Conservation (phyloP, 2,329 filamentous ascomycete species). For the Teratosphaeria viscida region DNA sequence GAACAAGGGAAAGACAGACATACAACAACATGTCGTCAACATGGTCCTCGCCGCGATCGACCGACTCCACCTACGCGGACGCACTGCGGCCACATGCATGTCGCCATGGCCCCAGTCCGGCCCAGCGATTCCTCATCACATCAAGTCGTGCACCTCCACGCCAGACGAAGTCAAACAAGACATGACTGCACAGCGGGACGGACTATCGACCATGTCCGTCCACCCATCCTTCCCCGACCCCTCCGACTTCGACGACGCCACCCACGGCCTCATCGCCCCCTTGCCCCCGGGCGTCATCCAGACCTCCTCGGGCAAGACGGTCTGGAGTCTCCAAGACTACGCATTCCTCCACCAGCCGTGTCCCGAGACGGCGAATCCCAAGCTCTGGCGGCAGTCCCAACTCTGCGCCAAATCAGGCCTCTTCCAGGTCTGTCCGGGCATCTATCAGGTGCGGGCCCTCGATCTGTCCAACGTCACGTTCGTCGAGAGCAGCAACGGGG, state of each 20-base stretch:
- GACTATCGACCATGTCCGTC: background rate
- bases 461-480: background rate
- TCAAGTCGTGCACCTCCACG: background rate
- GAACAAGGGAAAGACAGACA: no score
- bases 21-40: background rate
- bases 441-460: background rate
- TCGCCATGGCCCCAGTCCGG: background rate
- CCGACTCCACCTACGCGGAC: background rate
- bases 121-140: background rate
- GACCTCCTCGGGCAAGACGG: background rate
- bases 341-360: background rate
- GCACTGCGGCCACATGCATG: background rate
- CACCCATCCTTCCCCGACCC: background rate
- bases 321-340: background rate
- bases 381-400: background rate
- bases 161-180: background rate
- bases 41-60: background rate
- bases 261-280: background rate
- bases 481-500: background rate
- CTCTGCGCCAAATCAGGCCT: background rate
- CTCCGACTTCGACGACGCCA: background rate
- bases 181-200: background rate
- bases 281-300: background rate
- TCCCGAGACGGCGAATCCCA: background rate
- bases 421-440: background rate